A percentile compares a stretch with the other conserved stretches of the same genome.
These are phyloP conservation scores for Sicyos baderoa DNA, from an alignment of 306 rosid genomes.

Conservation along the genomic window DNA sequence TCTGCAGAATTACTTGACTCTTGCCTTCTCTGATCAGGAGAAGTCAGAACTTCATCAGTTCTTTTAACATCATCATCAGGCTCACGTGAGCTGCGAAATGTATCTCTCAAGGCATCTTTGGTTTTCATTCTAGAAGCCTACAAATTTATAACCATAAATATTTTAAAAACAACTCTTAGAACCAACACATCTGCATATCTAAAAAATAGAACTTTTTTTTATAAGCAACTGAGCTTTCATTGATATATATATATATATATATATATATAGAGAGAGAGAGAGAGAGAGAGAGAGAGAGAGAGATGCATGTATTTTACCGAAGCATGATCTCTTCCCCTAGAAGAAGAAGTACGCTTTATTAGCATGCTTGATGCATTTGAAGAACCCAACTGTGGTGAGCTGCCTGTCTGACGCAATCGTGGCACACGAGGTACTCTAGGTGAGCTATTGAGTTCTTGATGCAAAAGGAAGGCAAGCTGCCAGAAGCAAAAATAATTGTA, in stretches of 20 bases:
- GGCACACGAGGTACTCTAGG: conserved; percentile 99
- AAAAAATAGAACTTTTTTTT: not conserved
- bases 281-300: too few relatives aligned
- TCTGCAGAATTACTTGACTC: conserved; percentile 39
- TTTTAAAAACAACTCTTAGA: not conserved
- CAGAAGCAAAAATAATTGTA: conserved; percentile 15
- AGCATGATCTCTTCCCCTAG: conserved; percentile 70
- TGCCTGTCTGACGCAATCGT: conserved; percentile 68
- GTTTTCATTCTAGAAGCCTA: conserved; percentile 67
- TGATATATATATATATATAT: too few relatives aligned
- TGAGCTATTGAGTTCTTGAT: conserved; percentile 94
- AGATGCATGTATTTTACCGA: conserved; percentile 36
- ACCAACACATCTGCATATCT: not conserved
- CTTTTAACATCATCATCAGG: conserved; percentile 64
- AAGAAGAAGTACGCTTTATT: conserved; percentile 57
- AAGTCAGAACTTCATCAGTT: conserved; percentile 45
- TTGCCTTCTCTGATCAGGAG: conserved; percentile 61
- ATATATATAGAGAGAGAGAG: too few relatives aligned
- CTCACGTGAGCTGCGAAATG: conserved; percentile 50
- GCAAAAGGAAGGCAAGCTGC: conserved; percentile 85
- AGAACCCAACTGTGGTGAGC: conserved; percentile 73
- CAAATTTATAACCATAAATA: conserved; percentile 16
- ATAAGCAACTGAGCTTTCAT: too few relatives aligned
- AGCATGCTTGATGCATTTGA: conserved; percentile 65
- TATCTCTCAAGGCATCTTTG: conserved; percentile 72